Evolutionary conservation across 2,329 filamentous ascomycete species (phyloP), one percentile per base, ranked within the genome.

Genomic region (Phaeosphaeria sp.): DNA sequence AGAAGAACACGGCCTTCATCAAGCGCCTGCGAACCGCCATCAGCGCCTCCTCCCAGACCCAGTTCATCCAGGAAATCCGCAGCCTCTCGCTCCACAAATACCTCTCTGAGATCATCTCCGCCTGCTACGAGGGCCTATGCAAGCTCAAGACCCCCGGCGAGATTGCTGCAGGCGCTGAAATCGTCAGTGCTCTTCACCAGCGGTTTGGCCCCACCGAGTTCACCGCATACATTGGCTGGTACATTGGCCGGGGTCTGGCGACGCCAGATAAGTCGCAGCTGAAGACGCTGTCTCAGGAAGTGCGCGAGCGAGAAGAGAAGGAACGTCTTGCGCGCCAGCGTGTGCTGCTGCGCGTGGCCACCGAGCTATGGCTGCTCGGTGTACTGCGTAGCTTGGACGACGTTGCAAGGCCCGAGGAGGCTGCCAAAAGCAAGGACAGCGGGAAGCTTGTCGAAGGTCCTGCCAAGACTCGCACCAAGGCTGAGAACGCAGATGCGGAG

Each of bases 1-100:
- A 97, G 82, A 98, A 97, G 83, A 98, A 98, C 72, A 98, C 94
- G 3, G 93, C 93, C 65, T 97, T 98, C 78, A 98, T 98, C 75
- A 97, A 97, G 80, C 92, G 94, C 72, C 84, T 98, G 55, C 91
- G 94, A 68, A 97, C 94, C 57, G 91, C 92, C 59, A 89, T 98
- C 63, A 93, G 91, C 63, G 81, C 91, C 49, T 84, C 92, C 55
- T 91, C 91, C 54, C 87, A 93, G 53, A 83, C 86, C 65, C 95
- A 92, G 57, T 96, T 98, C 79, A 81, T 97, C 48, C 88, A 94
- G 75, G 94, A 98, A 75, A 93, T 97, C 69, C 89, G 91, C 69
- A 91, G 92, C 24, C 84, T 98, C 25, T 97, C 93, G 67, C 85
- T 98, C 50, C 92, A 94, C 84, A 97, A 97, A 77, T 98, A 98